A percentile compares a stretch with the other conserved stretches of the same genome.
phyloP scores from a whole-genome alignment of 2,329 filamentous ascomycete genomes.

The Hymenoscyphus albidus region DNA sequence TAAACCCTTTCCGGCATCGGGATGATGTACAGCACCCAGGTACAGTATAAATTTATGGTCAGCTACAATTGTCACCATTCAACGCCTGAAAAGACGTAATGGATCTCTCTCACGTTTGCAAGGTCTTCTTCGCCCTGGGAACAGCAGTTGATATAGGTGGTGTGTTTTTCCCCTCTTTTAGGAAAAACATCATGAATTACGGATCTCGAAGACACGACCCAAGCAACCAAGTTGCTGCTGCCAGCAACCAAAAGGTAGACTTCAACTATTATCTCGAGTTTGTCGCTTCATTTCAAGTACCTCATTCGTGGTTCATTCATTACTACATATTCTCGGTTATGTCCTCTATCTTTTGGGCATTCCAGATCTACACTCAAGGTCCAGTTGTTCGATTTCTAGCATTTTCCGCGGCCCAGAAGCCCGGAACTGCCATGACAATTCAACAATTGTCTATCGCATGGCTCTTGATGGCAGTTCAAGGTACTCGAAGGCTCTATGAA shows the following conservation, averaged over 20 bases:
- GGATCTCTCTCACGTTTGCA: constrained; percentile 29
- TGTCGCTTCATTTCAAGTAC: constrained; percentile 49
- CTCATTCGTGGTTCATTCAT: constrained; percentile 84
- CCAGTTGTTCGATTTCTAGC: constrained; percentile 47
- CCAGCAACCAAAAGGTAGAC: background rate
- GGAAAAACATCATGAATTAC: constrained; percentile 33
- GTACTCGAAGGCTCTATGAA: constrained; percentile 71
- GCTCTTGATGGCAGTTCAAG: constrained; percentile 72
- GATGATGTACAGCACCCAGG: background rate
- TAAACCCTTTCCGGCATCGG: background rate
- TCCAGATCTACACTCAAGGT: constrained; percentile 57
- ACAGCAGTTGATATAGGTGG: constrained; percentile 28
- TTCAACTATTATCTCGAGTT: constrained; percentile 16
- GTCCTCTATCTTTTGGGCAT: constrained; percentile 70
- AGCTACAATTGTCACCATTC: background rate
- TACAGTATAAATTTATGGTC: background rate
- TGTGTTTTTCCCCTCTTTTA: constrained; percentile 30
- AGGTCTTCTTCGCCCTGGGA: constrained; percentile 30
- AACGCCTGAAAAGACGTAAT: constrained; percentile 14
- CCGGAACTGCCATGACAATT: constrained; percentile 47
- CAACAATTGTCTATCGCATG: constrained; percentile 64
- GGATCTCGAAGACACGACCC: constrained; percentile 25
- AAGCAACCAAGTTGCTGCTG: background rate
- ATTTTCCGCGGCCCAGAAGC: constrained; percentile 33
- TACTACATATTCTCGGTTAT: constrained; percentile 75